Evolutionary conservation across 139 green algal genomes (phyloP), one percentile per base, ranked within the genome.

Genomic region (Zygnema circumcarinatum): DNA sequence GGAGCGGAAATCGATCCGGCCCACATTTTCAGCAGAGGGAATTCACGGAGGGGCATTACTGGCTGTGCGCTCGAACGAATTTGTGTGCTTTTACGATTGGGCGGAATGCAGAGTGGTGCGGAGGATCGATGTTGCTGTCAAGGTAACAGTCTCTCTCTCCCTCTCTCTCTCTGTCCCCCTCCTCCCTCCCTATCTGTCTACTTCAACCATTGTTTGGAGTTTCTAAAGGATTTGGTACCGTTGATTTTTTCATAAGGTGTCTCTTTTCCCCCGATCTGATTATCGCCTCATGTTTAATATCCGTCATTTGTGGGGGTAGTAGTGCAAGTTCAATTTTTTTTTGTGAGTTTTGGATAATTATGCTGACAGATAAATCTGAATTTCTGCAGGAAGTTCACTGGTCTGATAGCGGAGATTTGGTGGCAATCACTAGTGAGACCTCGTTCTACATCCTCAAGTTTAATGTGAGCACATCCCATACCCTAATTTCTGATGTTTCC

Each of bases 61-160:
- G 25, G 94, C 91, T 2, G 91, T 98, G 21, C 92, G 94, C 20
- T 90, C 76, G 16, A 74, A 82, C 0, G 97, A 99, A 90, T 98
- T 98, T 87, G 93, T 99, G 39, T 94, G 86, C 88, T 99, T 99
- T 87, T 99, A 99, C 88, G 96, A 99, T 91, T 99, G 97, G 97
- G 91, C 90, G 52, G 76, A 88, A 79, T 83, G 52, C 74, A 75
- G 72, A 11, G 85, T 98, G 29, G 92, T 99, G 36, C 91, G 96
- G 20, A 95, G 97, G 74, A 96, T 99, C 32, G 97, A 99, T 76
- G 96, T 98, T 53, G 88, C 89, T 0, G 96, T 94, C 21, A 94
- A 94, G 90, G 78, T 89, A n/a, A 53, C 38, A 62, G 7, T 62
- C 16, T 62, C 47, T 62, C 47, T 16, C 16, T 62, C 11, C 69